Conservation (phyloP, 768 basidiomycete species). For the Chlorophyllum brunneum region DNA sequence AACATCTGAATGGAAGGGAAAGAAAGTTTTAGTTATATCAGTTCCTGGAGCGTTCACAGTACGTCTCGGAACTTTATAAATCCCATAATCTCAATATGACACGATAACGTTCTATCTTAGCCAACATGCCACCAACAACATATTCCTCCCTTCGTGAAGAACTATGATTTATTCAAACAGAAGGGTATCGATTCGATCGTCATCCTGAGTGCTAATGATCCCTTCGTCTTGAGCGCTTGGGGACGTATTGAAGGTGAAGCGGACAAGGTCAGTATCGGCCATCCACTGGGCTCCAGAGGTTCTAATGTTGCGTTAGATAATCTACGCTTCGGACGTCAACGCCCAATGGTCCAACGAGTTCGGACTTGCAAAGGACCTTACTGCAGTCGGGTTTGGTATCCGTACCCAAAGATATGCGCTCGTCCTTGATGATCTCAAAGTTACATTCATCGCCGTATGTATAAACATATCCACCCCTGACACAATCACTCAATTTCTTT, state of each 20-base stretch:
- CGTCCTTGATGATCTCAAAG: constrained; percentile 65
- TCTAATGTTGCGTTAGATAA: constrained; percentile 37
- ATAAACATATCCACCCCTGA: background rate
- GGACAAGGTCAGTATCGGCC: constrained; percentile 50
- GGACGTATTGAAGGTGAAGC: constrained; percentile 51
- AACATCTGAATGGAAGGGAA: constrained; percentile 66
- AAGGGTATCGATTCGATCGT: constrained; percentile 76
- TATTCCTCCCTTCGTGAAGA: constrained; percentile 61
- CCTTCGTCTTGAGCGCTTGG: constrained; percentile 71
- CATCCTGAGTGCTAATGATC: constrained; percentile 76
- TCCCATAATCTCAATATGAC: constrained; percentile 18
- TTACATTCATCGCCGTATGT: constrained; percentile 60
- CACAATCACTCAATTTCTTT: background rate
- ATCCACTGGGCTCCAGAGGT: background rate
- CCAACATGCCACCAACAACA: constrained; percentile 66
- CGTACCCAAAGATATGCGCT: constrained; percentile 63
- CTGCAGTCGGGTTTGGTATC: constrained; percentile 44
- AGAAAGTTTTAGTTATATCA: constrained; percentile 75
- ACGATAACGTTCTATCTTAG: constrained; percentile 26
- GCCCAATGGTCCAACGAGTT: constrained; percentile 54
- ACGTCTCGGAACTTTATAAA: constrained; percentile 19
- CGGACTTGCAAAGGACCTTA: constrained; percentile 52
- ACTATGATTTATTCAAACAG: constrained; percentile 69
- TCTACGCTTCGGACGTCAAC: constrained; percentile 51
- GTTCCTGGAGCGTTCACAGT: constrained; percentile 85